A percentile compares a stretch with the other conserved stretches of the same genome.
These are phyloP conservation scores for Pochonia chlamydosporia DNA, from an alignment of 2,329 filamentous ascomycete genomes.

Conservation along the genomic window DNA sequence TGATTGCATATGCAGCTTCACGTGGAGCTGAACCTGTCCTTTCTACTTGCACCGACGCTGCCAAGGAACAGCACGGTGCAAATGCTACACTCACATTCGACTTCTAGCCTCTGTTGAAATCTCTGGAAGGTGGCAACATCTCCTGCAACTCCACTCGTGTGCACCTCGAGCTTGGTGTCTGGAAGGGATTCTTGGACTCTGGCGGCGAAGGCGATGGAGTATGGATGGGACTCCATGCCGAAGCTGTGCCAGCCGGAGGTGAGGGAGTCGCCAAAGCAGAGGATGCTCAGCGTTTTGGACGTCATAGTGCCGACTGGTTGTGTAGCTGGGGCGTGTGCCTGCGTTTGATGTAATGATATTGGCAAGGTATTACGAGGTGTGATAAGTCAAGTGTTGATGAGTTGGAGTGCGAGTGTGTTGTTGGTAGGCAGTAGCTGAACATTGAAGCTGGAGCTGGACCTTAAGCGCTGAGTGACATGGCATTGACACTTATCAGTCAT, in stretches of 20 bases:
- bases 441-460: too few relatives aligned
- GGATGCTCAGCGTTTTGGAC: conserved; percentile 38
- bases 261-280: conserved; percentile 62
- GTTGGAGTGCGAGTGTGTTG: too few relatives aligned
- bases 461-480: too few relatives aligned
- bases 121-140: conserved; percentile 37
- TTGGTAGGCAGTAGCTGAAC: too few relatives aligned
- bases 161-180: conserved; percentile 34
- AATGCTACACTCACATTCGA: conserved; percentile 35
- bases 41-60: too few relatives aligned
- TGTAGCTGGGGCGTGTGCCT: neutral
- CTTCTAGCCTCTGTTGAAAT: conserved; percentile 25
- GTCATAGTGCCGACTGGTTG: neutral
- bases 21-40: too few relatives aligned
- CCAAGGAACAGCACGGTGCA: too few relatives aligned
- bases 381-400: too few relatives aligned
- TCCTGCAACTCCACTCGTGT: conserved; percentile 45
- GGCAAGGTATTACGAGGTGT: too few relatives aligned
- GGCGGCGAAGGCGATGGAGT: conserved; percentile 41
- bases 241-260: conserved; percentile 47
- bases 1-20: too few relatives aligned
- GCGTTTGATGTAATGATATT: too few relatives aligned
- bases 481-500: too few relatives aligned
- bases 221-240: conserved; percentile 44
- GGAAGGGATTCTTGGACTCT: conserved; percentile 42